Conservation (phyloP, 2,329 filamentous ascomycete genomes). For the Paramyrothecium roridum region DNA sequence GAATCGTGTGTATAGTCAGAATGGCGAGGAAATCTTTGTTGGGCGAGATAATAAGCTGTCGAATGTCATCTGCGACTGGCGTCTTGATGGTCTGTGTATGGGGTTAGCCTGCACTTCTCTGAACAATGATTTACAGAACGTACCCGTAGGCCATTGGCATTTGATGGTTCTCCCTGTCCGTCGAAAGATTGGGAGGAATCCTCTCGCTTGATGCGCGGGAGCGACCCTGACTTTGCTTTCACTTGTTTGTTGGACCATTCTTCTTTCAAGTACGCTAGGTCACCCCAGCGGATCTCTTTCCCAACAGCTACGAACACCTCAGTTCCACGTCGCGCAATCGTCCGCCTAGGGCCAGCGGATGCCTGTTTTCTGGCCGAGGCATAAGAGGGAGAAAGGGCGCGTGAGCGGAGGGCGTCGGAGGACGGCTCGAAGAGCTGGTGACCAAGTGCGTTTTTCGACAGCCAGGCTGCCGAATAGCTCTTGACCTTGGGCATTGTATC, state of each 20-base stretch:
- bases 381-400: slow-evolving; percentile 35
- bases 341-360: slow-evolving; percentile 52
- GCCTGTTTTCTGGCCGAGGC: slow-evolving; percentile 38
- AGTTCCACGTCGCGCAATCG: slow-evolving; percentile 76
- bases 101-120: slow-evolving; percentile 1
- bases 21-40: slow-evolving; percentile 80
- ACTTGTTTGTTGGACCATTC: slow-evolving; percentile 29
- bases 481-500: slow-evolving; percentile 76
- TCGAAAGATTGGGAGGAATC: slow-evolving; percentile 36
- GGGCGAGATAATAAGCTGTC: slow-evolving; percentile 81
- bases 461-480: slow-evolving; percentile 83
- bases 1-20: slow-evolving; percentile 81
- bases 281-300: slow-evolving; percentile 88
- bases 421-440: slow-evolving; percentile 69
- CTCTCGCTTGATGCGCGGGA: slow-evolving; percentile 45
- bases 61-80: slow-evolving; percentile 76
- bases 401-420: slow-evolving; percentile 32
- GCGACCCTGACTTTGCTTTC: slow-evolving; percentile 25
- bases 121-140: slow-evolving; percentile 9
- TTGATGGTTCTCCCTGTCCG: slow-evolving; percentile 21
- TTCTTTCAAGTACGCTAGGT: slow-evolving; percentile 77
- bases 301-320: slow-evolving; percentile 88
- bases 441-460: slow-evolving; percentile 73
- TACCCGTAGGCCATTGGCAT: slow-evolving; percentile 28
- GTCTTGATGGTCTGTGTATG: slow-evolving; percentile 65